A percentile compares a stretch with the other conserved stretches of the same genome.
phyloP scores from a whole-genome alignment of 768 basidiomycete genomes.

The Pleurotus sapidus region DNA sequence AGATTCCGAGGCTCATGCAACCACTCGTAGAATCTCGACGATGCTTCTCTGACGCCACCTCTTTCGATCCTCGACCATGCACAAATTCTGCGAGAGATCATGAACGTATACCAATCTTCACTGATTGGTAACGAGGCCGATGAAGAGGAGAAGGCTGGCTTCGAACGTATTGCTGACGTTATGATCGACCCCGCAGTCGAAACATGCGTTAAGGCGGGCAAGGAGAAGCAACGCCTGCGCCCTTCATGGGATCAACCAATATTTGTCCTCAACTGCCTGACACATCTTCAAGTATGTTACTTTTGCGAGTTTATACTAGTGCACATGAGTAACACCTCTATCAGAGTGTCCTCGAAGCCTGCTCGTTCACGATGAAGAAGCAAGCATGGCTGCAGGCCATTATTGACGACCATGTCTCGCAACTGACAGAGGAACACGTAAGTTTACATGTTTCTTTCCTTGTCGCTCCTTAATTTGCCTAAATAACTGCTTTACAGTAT shows the following conservation, averaged over 20 bases:
- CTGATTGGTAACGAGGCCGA: slow-evolving; percentile 62
- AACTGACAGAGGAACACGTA: slow-evolving; percentile 83
- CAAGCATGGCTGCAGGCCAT: slow-evolving; percentile 52
- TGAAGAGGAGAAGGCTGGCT: slow-evolving; percentile 37
- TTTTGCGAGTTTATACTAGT: not conserved
- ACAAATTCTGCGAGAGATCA: slow-evolving; percentile 84
- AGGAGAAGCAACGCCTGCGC: slow-evolving; percentile 54
- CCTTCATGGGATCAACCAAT: slow-evolving; percentile 79
- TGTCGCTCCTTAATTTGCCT: not conserved
- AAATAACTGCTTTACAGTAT: slow-evolving; percentile 31
- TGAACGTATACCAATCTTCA: slow-evolving; percentile 86
- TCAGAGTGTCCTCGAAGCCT: slow-evolving; percentile 65
- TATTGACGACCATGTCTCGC: slow-evolving; percentile 58
- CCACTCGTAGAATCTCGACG: slow-evolving; percentile 55
- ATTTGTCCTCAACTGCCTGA: slow-evolving; percentile 84
- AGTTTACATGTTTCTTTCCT: slow-evolving; percentile 23
- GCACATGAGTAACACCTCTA: slow-evolving; percentile 2
- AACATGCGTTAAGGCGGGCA: slow-evolving; percentile 67
- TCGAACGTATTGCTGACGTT: slow-evolving; percentile 74
- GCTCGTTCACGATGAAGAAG: slow-evolving; percentile 65
- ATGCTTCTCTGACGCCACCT: slow-evolving; percentile 71
- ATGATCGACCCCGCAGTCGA: slow-evolving; percentile 83
- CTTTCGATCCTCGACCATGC: slow-evolving; percentile 77
- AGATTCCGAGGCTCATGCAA: slow-evolving; percentile 21
- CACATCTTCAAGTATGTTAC: slow-evolving; percentile 69